Evolutionary conservation across 306 rosid genomes (phyloP), one percentile per base, ranked within the genome.

Genomic region (Prunus davidiana): DNA sequence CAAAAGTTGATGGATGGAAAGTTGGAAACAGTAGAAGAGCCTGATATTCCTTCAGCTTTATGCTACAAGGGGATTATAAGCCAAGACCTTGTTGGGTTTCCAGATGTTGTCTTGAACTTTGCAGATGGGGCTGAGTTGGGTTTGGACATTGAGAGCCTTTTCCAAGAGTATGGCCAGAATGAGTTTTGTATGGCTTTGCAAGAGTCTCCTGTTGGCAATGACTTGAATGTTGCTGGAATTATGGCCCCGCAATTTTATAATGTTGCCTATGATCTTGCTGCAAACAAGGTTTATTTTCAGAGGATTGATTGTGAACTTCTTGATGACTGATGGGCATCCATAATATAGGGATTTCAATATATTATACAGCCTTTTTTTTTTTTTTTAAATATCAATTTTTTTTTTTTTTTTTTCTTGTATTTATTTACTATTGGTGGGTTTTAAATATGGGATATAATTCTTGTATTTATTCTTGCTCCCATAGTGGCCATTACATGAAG

Each of bases 161-260:
- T 86, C 30, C 0, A 25, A 15, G 84, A 83, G 61, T 6, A 12
- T 11, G 12, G 63, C 4, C 11, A 58, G 32, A n/a, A 65, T 1
- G 2, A 25, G 2, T 70, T 82, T 41, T 86, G 84, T 67, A 80
- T 83, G 82, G 61, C 72, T 57, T 22, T 84, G 51, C 64, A 22
- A 56, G 76, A 22, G 6, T 14, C 78, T 13, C 16, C 25, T 8
- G 19, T 5, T 15, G 43, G 6, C 9, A 16, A 0, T 12, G 55
- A 32, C 55, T 47, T 3, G 34, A 12, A 7, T 38, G 25, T 82
- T 30, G 74, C 82, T 67, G 86, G 83, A 9, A 58, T 84, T 50
- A n/a, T 82, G 56, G 88, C 83, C 3, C 88, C 82, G 32, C 85
- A 87, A 22, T 74, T 60, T 74, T 87, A 87, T 47, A 84, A 84